A percentile compares a stretch with the other conserved stretches of the same genome.
Conservation (phyloP, 176 grass and related monocot species). For the Avena sativa region DNA sequence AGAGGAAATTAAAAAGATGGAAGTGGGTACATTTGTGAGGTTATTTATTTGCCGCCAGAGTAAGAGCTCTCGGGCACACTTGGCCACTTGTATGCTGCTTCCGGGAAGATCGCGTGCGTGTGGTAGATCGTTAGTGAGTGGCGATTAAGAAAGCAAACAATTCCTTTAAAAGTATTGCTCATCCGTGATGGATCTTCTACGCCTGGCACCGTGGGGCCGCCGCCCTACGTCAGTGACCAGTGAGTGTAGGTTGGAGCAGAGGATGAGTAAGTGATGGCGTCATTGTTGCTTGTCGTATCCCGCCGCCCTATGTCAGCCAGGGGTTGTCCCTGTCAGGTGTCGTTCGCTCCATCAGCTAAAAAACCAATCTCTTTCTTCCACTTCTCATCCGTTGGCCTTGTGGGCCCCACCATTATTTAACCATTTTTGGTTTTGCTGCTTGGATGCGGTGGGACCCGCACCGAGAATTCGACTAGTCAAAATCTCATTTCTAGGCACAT, state of each 20-base stretch:
- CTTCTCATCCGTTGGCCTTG: background rate
- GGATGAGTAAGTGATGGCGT: background rate
- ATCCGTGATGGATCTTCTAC: no score
- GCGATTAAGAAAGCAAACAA: no score
- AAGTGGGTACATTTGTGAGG: no score
- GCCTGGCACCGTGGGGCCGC: no score
- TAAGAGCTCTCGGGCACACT: no score
- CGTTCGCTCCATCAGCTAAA: background rate
- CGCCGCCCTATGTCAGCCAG: background rate
- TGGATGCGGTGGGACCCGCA: background rate
- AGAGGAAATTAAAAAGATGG: no score
- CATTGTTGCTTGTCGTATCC: background rate
- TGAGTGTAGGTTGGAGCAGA: background rate
- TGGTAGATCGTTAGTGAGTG: no score
- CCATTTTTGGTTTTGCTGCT: background rate
- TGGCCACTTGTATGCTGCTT: no score
- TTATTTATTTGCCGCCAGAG: no score
- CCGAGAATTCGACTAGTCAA: background rate
- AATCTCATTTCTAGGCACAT: background rate
- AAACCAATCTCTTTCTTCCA: background rate
- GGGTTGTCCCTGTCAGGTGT: slow-evolving; percentile 19
- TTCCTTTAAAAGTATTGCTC: no score
- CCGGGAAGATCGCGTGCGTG: no score
- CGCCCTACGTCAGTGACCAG: no score
- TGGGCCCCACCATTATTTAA: background rate